Base-by-base conservation (phyloP, 768 basidiomycete species). In the Phanerochaete carnosa region DNA sequence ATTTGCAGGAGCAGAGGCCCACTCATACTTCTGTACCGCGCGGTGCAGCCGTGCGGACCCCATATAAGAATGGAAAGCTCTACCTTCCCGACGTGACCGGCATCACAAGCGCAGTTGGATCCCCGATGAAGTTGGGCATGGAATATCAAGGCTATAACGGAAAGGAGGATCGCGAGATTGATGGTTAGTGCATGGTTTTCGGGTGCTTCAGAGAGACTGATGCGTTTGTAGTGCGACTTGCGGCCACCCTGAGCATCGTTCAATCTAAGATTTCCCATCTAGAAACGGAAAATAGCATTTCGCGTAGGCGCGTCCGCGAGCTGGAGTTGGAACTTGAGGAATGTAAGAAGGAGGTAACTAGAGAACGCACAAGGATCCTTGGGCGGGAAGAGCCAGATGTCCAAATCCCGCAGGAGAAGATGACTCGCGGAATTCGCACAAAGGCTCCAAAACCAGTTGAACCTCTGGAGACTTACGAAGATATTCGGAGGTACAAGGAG, bases 71-170 rank as follows among this genome's bases (percentile, higher is more conserved):
- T n/a, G 60, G 60, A 13, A 65, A 63, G 15, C 53, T 92, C 22
- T 82, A 87, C 53, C 75, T 93, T 1, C 92, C 92, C 0, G 93
- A 94, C 66, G 85, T 95, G 3, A 95, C 93, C 8, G 93, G 92
- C 0, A 71, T 94, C 11, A 94, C 90, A 0, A 87, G 80, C 46
- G 92, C 89, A 0, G 85, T 93, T 15, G 83, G 84, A 55, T 89
- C 89, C 3, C 92, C 93, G 1, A 83, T 84, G 0, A 88, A 83
- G 64, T 74, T 74, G 2, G 79, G 78, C 16, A 64, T 79, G 15
- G 79, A 82, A 30, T 87, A 88, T 62, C 82, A 86, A 62, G 75
- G 73, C 32, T 77, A 75, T 11, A 76, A 81, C 26, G 76, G 75
- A 5, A 74, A 76, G 25, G 64, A 80, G 75, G 60, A 79, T 29